These are phyloP conservation scores for Diddensiella caesifluorescens DNA, from an alignment of 805 yeast genomes.

Conservation along the genomic window DNA sequence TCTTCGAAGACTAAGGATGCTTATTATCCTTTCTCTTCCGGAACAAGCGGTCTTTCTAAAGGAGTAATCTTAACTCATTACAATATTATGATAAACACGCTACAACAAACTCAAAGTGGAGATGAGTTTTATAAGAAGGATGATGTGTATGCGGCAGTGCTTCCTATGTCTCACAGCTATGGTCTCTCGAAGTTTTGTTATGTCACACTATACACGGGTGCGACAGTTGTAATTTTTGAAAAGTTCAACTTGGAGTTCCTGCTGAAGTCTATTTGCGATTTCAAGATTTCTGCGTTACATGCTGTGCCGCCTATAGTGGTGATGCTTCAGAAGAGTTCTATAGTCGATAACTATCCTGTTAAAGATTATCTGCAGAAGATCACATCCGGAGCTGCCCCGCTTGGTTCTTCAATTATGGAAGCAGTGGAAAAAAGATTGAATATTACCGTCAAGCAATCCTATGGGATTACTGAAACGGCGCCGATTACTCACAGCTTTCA, in stretches of 20 bases:
- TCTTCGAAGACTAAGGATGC: constrained; percentile 18
- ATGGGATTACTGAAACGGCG: constrained; percentile 46
- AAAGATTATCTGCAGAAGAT: constrained; percentile 37
- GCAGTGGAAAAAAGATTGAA: constrained; percentile 20
- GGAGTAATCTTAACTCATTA: constrained; percentile 66
- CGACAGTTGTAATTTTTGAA: constrained; percentile 24
- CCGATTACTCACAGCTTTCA: constrained; percentile 45
- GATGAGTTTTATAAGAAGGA: neutral
- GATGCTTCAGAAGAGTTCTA: constrained; percentile 42
- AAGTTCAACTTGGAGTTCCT: constrained; percentile 32
- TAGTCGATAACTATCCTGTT: constrained; percentile 40
- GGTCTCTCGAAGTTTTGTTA: constrained; percentile 79
- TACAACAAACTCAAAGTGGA: constrained; percentile 18
- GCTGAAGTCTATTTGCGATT: constrained; percentile 25
- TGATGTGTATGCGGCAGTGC: constrained; percentile 10
- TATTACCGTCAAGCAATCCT: constrained; percentile 20
- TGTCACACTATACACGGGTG: constrained; percentile 43
- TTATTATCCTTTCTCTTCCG: constrained; percentile 30
- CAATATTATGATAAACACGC: constrained; percentile 41
- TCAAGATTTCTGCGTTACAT: constrained; percentile 36
- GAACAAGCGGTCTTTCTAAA: constrained; percentile 60
- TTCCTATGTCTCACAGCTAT: constrained; percentile 27
- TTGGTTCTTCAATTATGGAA: constrained; percentile 24
- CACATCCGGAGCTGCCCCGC: constrained; percentile 45
- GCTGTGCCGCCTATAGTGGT: constrained; percentile 41